Conservation (phyloP, 192 early-diverging fungal genomes). For the Coemansia sp. region DNA sequence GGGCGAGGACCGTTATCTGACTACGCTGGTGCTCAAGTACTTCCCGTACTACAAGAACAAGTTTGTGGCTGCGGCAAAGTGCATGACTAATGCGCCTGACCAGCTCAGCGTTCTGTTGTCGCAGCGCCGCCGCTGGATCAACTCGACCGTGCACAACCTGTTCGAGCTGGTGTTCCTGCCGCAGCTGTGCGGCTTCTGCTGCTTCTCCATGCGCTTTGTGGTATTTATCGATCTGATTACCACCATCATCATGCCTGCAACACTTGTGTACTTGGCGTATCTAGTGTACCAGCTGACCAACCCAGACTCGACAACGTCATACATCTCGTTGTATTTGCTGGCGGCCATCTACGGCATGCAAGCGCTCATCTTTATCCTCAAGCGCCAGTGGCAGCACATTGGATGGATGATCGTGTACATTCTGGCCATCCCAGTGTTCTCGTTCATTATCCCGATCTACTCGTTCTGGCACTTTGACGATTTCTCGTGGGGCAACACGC, state of each 20-base stretch:
- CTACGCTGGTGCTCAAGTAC: conserved; percentile 93
- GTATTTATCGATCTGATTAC: conserved; percentile 92
- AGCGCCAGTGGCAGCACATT: conserved; percentile 88
- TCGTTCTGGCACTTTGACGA: conserved; percentile 99
- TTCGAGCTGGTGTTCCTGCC: conserved; percentile 83
- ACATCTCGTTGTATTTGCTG: conserved; percentile 80
- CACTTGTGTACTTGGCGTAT: conserved; percentile 77
- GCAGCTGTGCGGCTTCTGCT: conserved; percentile 94
- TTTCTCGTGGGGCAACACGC: conserved; percentile 98
- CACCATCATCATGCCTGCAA: conserved; percentile 79
- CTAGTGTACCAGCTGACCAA: conserved; percentile 72
- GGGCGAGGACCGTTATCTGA: conserved; percentile 98
- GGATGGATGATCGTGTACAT: conserved; percentile 98
- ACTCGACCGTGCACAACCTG: conserved; percentile 98
- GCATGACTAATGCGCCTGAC: conserved; percentile 93
- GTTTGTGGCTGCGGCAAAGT: conserved; percentile 90
- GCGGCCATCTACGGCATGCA: conserved; percentile 88
- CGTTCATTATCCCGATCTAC: conserved; percentile 80
- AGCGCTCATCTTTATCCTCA: conserved; percentile 81
- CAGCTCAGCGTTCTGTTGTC: conserved; percentile 90
- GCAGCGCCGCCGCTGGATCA: conserved; percentile 99
- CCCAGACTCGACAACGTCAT: conserved; percentile 61
- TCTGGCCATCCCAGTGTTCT: conserved; percentile 85
- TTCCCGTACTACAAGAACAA: conserved; percentile 95
- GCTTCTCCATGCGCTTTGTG: conserved; percentile 97